Evolutionary conservation across 129 eudicot species (phyloP).

Genomic region (carrot (Daucus carota)): DNA sequence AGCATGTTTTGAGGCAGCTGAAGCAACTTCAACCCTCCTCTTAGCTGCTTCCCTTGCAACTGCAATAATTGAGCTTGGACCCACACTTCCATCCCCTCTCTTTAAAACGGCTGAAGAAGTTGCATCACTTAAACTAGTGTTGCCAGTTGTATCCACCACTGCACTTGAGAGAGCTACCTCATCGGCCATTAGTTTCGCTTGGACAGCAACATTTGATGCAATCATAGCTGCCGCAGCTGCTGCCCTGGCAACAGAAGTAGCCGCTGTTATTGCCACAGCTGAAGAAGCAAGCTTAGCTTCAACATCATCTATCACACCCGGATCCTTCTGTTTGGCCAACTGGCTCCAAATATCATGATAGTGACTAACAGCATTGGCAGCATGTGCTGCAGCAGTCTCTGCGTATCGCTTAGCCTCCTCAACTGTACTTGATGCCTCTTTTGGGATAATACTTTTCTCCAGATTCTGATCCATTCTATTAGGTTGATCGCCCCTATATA

Average conservation of each 20-base stretch:
- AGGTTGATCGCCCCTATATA: conserved; percentile 21
- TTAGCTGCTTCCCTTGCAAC: conserved; percentile 92
- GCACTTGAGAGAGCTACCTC: conserved; percentile 42
- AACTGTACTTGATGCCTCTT: conserved; percentile 45
- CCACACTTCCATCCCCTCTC: conserved; percentile 30
- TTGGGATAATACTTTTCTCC: conserved; percentile 28
- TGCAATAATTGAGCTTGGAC: conserved; percentile 44
- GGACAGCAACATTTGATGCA: conserved; percentile 76
- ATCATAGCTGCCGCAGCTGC: conserved; percentile 93
- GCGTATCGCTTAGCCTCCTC: conserved; percentile 81
- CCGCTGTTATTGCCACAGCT: conserved; percentile 76
- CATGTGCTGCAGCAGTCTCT: conserved; percentile 63
- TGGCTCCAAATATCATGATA: conserved; percentile 66
- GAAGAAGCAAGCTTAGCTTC: conserved; percentile 77
- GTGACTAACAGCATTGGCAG: conserved; percentile 60
- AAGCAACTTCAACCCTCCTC: conserved; percentile 87
- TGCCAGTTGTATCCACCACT: conserved; percentile 18
- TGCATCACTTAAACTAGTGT: conserved; percentile 25
- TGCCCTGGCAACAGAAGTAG: conserved; percentile 95
- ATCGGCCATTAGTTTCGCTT: conserved; percentile 84
- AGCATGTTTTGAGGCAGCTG: conserved; percentile 90
- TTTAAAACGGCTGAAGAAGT: conserved; percentile 40
- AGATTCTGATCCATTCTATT: conserved; percentile 21
- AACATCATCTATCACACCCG: conserved; percentile 48
- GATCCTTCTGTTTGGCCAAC: conserved; percentile 48